Percentiles rank a stretch among this genome's conserved stretches.
phyloP scores from a whole-genome alignment of 2,329 filamentous ascomycete genomes.

The Diaporthe sp. region DNA sequence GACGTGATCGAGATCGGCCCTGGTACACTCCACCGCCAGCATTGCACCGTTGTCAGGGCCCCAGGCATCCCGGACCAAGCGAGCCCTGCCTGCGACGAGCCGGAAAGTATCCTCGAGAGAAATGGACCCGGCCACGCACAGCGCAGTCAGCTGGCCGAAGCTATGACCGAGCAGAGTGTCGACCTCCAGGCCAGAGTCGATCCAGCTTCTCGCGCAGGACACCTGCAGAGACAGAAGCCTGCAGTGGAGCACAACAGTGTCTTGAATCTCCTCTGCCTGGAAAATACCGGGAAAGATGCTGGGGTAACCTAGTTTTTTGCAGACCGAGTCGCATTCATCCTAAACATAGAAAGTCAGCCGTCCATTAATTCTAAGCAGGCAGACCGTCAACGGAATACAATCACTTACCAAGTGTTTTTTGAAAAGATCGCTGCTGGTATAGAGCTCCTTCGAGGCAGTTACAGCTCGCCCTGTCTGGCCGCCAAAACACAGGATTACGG shows the following conservation, averaged over 20 bases:
- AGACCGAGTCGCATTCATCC: slow-evolving; percentile 44
- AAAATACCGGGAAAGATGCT: slow-evolving; percentile 46
- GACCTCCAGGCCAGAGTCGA: slow-evolving; percentile 43
- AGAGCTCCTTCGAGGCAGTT: slow-evolving; percentile 42
- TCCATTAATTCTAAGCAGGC: neutral
- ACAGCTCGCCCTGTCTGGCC: slow-evolving; percentile 47
- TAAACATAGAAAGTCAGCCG: neutral
- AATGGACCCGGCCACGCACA: slow-evolving; percentile 45
- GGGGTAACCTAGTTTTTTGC: slow-evolving; percentile 42
- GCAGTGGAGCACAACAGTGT: slow-evolving; percentile 48
- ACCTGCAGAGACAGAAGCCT: slow-evolving; percentile 51
- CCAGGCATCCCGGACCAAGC: slow-evolving; percentile 45
- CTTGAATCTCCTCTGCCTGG: slow-evolving; percentile 39
- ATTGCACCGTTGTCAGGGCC: slow-evolving; percentile 45
- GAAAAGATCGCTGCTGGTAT: slow-evolving; percentile 41
- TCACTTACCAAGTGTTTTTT: slow-evolving; percentile 43
- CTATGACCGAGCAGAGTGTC: slow-evolving; percentile 49
- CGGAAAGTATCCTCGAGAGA: slow-evolving; percentile 43
- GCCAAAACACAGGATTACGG: slow-evolving; percentile 49
- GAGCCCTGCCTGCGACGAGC: slow-evolving; percentile 45
- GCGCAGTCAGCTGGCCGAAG: slow-evolving; percentile 49
- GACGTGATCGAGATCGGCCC: slow-evolving; percentile 11
- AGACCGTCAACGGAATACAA: neutral
- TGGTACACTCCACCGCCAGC: slow-evolving; percentile 41
- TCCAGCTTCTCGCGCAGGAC: slow-evolving; percentile 48